A percentile compares a stretch with the other conserved stretches of the same genome.
Evolutionary conservation across 768 basidiomycete genomes (phyloP).

Genomic region (Lactarius indigo): DNA sequence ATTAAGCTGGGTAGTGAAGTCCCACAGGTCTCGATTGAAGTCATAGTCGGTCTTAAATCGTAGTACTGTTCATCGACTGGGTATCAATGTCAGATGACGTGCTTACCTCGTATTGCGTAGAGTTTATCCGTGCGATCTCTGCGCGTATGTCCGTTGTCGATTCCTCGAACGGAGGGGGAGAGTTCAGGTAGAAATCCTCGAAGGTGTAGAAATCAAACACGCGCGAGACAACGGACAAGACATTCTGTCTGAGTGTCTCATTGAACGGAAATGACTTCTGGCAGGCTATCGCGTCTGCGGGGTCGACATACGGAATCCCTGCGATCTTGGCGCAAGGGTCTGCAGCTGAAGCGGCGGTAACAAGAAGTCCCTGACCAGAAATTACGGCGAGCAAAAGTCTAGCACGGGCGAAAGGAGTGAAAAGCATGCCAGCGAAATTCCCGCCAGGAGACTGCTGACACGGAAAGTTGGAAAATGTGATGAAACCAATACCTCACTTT

Average conservation of each 20-base stretch:
- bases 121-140: conserved; percentile 45
- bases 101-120: conserved; percentile 44
- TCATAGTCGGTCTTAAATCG: conserved; percentile 54
- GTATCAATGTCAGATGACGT: background rate
- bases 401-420: background rate
- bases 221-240: conserved; percentile 33
- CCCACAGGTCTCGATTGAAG: conserved; percentile 57
- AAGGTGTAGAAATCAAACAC: conserved; percentile 42
- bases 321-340: conserved; percentile 36
- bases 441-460: background rate
- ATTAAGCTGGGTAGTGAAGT: conserved; percentile 55
- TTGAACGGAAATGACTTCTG: conserved; percentile 38
- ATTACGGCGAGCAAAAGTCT: background rate
- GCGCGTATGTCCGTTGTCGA: conserved; percentile 53
- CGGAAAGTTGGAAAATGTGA: background rate
- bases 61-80: background rate
- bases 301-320: conserved; percentile 42
- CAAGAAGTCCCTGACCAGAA: background rate
- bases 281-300: conserved; percentile 50
- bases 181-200: conserved; percentile 37
- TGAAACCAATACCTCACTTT: background rate
- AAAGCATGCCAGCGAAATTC: conserved; percentile 5
- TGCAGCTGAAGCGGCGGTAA: background rate
- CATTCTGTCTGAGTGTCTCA: conserved; percentile 38
- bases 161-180: conserved; percentile 39